phyloP scores from a whole-genome alignment of 2,329 filamentous ascomycete genomes.

The Dothideomycetes sp. region DNA sequence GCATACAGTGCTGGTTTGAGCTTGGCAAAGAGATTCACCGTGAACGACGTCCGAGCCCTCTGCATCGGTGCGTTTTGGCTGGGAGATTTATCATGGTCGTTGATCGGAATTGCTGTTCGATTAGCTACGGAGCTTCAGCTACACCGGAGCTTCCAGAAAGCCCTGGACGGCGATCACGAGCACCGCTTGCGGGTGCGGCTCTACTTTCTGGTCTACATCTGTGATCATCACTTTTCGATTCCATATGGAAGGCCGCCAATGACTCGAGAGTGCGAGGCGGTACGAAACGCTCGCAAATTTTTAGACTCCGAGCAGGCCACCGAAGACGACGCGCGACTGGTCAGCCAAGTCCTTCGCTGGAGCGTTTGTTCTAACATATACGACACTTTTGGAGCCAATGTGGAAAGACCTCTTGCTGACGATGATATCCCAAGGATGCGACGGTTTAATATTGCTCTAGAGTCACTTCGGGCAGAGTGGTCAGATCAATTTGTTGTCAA shows the following conservation, averaged over 20 bases:
- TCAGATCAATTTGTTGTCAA: too few relatives aligned
- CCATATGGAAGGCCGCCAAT: conserved; percentile 26
- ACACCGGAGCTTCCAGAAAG: conserved; percentile 26
- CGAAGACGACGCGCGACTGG: too few relatives aligned
- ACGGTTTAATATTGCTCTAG: too few relatives aligned
- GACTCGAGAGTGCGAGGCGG: conserved; percentile 22
- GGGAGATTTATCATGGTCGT: conserved; percentile 20
- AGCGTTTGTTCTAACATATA: too few relatives aligned
- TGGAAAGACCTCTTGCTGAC: too few relatives aligned
- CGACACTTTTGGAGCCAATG: too few relatives aligned
- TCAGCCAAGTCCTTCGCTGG: too few relatives aligned
- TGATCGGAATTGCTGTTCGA: conserved; percentile 22
- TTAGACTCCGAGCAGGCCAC: conserved; percentile 21
- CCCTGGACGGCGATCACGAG: conserved; percentile 21
- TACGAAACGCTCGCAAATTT: conserved; percentile 20
- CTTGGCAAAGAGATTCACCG: conserved; percentile 17
- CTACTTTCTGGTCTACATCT: conserved; percentile 29
- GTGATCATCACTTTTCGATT: conserved; percentile 29
- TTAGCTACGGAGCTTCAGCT: conserved; percentile 28
- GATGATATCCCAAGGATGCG: too few relatives aligned
- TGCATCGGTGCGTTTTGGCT: conserved; percentile 30
- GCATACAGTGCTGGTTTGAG: conserved; percentile 16
- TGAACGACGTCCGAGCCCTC: conserved; percentile 18
- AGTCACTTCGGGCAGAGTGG: too few relatives aligned
- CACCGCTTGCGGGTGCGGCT: conserved; percentile 25